phyloP scores from a whole-genome alignment of 2,329 filamentous ascomycete genomes.

The Nothomitra cinnamomea region DNA sequence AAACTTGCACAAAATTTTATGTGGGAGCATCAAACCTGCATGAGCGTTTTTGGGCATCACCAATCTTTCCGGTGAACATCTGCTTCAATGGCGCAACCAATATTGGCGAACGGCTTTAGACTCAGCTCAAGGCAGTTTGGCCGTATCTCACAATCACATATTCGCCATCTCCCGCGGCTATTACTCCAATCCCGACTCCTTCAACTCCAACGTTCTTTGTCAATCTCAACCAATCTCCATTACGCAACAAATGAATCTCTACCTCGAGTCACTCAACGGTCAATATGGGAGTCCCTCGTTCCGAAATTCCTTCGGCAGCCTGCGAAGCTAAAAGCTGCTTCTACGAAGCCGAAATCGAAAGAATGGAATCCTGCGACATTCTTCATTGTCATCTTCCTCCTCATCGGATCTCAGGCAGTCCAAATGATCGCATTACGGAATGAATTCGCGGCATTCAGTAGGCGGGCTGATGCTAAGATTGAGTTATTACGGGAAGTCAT shows the following conservation, averaged over 20 bases:
- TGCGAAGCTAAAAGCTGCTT: slow-evolving; percentile 18
- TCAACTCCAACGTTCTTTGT: neutral
- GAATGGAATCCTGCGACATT: slow-evolving; percentile 71
- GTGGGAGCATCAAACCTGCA: neutral
- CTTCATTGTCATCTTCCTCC: slow-evolving; percentile 63
- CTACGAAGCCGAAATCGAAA: slow-evolving; percentile 31
- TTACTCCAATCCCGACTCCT: neutral
- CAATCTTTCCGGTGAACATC: neutral
- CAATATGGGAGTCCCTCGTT: slow-evolving; percentile 8
- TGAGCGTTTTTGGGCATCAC: neutral
- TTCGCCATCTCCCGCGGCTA: neutral
- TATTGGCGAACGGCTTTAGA: neutral
- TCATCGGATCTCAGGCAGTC: slow-evolving; percentile 92
- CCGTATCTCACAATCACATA: neutral
- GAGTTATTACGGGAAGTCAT: slow-evolving; percentile 58
- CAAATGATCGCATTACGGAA: slow-evolving; percentile 72
- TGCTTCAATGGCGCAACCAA: neutral
- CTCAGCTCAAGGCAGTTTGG: neutral
- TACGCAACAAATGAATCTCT: neutral
- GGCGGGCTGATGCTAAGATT: slow-evolving; percentile 67
- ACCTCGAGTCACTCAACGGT: slow-evolving; percentile 6
- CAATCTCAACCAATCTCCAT: neutral
- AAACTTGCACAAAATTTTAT: slow-evolving; percentile 2
- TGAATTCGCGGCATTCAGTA: slow-evolving; percentile 53
- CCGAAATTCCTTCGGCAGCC: slow-evolving; percentile 5